These are phyloP conservation scores for Elaeis oleifera DNA, from an alignment of 202 grass and related monocot species.

Conservation along the genomic window DNA sequence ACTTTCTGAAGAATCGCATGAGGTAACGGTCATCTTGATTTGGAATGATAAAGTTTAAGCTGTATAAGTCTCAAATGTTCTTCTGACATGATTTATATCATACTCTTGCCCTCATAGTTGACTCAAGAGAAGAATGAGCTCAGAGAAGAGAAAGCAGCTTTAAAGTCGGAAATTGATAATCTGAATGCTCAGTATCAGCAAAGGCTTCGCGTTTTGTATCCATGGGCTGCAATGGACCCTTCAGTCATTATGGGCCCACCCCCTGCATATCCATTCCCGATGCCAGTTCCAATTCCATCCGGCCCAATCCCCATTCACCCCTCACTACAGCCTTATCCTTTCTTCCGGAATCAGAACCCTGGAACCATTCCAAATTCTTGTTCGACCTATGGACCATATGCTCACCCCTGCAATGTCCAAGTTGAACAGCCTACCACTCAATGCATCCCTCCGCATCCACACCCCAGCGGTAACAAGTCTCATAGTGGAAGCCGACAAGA, in stretches of 20 bases:
- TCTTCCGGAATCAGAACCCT: constrained; percentile 38
- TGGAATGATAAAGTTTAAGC: constrained; percentile 10
- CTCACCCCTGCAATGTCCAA: constrained; percentile 37
- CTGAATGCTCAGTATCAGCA: constrained; percentile 67
- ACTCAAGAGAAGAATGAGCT: constrained; percentile 81
- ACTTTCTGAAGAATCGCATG: constrained; percentile 63
- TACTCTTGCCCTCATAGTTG: constrained; percentile 31
- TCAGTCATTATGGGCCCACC: constrained; percentile 52
- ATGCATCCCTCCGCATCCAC: constrained; percentile 25
- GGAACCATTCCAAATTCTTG: constrained; percentile 26
- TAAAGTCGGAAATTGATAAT: constrained; percentile 77
- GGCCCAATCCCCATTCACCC: constrained; percentile 55
- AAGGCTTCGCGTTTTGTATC: constrained; percentile 45
- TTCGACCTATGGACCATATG: constrained; percentile 41
- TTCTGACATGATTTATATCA: too few relatives aligned
- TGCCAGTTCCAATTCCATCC: constrained; percentile 57
- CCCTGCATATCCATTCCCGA: constrained; percentile 49
- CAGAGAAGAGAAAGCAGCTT: constrained; percentile 66
- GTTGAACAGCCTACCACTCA: constrained; percentile 45
- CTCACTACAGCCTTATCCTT: constrained; percentile 47
- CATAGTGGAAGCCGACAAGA: constrained; percentile 25
- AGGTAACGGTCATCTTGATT: constrained; percentile 46
- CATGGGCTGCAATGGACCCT: constrained; percentile 68
- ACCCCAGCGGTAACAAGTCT: constrained; percentile 34
- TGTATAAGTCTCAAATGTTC: too few relatives aligned